Evolutionary conservation across 345 rosid genomes (phyloP).

Genomic region (Angophora floribunda): DNA sequence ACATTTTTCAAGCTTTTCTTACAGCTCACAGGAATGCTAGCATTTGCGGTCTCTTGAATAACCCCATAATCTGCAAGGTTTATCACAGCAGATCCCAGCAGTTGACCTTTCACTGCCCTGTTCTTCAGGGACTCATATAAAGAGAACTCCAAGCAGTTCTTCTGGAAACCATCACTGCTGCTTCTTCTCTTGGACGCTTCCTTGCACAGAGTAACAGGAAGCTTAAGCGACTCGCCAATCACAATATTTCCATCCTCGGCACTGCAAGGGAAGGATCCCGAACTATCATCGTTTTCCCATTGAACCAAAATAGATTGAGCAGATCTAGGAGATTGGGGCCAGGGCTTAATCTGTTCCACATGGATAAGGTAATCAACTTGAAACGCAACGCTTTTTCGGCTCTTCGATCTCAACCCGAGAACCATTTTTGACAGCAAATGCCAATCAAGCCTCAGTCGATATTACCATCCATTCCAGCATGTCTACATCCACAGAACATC

Average conservation of each 20-base stretch:
- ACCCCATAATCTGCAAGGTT: conserved; percentile 79
- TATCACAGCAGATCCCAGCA: conserved; percentile 64
- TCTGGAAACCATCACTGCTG: conserved; percentile 37
- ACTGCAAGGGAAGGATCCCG: conserved; percentile 47
- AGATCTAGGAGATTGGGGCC: conserved; percentile 52
- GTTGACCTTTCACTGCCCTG: conserved; percentile 58
- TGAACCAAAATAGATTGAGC: conserved; percentile 53
- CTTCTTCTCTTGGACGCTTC: conserved; percentile 40
- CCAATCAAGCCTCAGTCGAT: not conserved
- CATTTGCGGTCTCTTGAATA: conserved; percentile 26
- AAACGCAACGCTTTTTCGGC: conserved; percentile 22
- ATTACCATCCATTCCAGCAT: conserved; percentile 5
- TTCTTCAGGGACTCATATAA: conserved; percentile 60
- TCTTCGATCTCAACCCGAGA: conserved; percentile 56
- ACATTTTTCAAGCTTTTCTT: conserved; percentile 53
- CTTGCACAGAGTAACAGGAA: conserved; percentile 32
- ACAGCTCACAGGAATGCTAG: conserved; percentile 42
- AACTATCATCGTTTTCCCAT: conserved; percentile 63
- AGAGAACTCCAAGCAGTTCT: conserved; percentile 57
- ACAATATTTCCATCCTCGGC: conserved; percentile 54
- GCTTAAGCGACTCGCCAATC: conserved; percentile 54
- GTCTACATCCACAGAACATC: not conserved
- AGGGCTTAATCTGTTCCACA: conserved; percentile 69
- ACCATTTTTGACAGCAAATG: conserved; percentile 28
- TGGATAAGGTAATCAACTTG: conserved; percentile 30